Percentiles rank a stretch among this genome's conserved stretches.
Conservation (phyloP, 768 basidiomycete species). For the Gloeostereum incarnatum region DNA sequence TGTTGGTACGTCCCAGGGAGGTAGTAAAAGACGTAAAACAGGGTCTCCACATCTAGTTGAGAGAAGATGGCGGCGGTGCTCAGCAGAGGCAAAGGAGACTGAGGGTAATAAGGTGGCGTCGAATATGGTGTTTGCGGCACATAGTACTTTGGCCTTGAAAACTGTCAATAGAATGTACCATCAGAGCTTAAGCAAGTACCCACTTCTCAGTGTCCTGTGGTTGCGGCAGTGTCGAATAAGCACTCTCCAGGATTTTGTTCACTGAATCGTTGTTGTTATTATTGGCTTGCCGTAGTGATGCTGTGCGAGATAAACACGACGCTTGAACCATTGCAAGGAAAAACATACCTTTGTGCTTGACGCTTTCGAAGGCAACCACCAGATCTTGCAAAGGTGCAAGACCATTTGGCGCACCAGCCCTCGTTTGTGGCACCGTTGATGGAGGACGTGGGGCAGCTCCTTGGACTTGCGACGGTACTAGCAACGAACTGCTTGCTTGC, state of each 20-base stretch:
- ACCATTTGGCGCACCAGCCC: conserved; percentile 34
- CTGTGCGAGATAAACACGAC: conserved; percentile 19
- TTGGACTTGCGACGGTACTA: conserved; percentile 8
- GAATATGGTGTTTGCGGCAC: conserved; percentile 86
- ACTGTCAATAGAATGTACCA: conserved; percentile 9
- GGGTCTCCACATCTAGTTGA: conserved; percentile 91
- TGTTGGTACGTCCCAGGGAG: conserved; percentile 97
- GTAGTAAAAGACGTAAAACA: conserved; percentile 99
- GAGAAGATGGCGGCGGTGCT: conserved; percentile 80
- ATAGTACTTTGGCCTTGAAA: conserved; percentile 86
- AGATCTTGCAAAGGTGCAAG: conserved; percentile 87
- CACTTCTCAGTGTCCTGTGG: conserved; percentile 96
- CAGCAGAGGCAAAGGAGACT: conserved; percentile 71
- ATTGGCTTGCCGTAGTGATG: conserved; percentile 65
- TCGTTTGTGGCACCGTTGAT: conserved; percentile 39
- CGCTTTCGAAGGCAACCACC: conserved; percentile 89
- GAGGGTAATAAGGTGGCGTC: conserved; percentile 93
- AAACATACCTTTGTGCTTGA: conserved; percentile 88
- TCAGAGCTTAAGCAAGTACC: too few relatives aligned
- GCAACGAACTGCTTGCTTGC: conserved; percentile 14
- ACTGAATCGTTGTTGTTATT: conserved; percentile 70
- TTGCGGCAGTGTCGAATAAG: conserved; percentile 81
- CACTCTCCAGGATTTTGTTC: conserved; percentile 89
- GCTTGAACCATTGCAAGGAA: neutral
- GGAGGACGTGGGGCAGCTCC: conserved; percentile 31